Base-by-base conservation (phyloP, 108 stramenopile genomes). In the Fragilaria crotonensis region DNA sequence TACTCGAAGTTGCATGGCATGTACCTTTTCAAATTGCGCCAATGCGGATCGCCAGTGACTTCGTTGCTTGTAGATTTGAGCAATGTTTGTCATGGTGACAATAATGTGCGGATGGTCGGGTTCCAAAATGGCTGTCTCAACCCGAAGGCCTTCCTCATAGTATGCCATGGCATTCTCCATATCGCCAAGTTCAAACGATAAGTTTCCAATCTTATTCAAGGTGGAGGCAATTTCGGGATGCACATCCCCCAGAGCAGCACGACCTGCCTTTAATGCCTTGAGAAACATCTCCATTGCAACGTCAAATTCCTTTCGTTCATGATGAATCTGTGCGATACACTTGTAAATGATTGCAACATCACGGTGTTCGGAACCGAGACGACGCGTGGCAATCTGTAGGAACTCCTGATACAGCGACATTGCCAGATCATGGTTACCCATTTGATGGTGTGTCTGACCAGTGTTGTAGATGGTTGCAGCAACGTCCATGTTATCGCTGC, bases 391-490 rank as follows among this genome's bases (percentile, higher is more conserved):
- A 49, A 87, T 71, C 1, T 45, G 27, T 30, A 80, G 48, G 58
- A 80, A 87, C 32, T 76, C 69, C 45, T 67, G 47, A 63, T 81
- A 87, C 28, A 64, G 55, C 18, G 28, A 17, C 52, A 83, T 67
- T 0, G 85, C 76, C 45, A 79, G 53, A 18, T 67, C 63, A 0
- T 73, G 53, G 20, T 76, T 30, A 3, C 75, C 70, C 2, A 68
- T 52, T 31, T 83, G 81, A 48, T 83, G 85, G 30, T 65, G 53
- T 4, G 81, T 71, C 61, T 87, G 85, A 4, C 81, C 85, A 31
- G 74, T 72, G 57, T 87, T 87, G 64, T 82, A 80, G 2, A 80
- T 62, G 5, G 80, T 83, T 17, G 85, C 85, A 4, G 81, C 85
- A 48, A 81, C 64, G 60, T 87, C 85, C 29, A 81, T 62, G 44